Evolutionary conservation across 208 protist genomes (phyloP).

Genomic region (Herpetomonas tarakana): DNA sequence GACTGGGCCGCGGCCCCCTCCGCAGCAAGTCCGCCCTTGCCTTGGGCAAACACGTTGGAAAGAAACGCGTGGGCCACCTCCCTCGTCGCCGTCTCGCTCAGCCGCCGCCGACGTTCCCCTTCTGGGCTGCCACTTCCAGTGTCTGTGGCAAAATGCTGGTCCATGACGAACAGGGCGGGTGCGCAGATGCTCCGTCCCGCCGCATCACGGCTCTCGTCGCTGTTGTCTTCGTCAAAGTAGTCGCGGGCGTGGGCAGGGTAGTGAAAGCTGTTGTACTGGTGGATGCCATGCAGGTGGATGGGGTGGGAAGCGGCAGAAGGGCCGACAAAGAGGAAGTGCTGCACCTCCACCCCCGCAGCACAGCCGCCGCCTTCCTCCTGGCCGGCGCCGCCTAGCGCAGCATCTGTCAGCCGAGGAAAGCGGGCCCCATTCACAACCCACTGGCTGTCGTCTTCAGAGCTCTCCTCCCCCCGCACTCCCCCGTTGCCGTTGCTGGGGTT

Average conservation of each 20-base stretch:
- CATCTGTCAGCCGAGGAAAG: constrained; percentile 31
- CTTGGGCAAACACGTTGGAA: neutral
- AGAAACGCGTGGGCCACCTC: neutral
- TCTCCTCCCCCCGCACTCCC: no score
- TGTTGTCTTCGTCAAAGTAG: constrained; percentile 28
- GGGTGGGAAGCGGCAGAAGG: constrained; percentile 32
- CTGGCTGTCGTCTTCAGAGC: neutral
- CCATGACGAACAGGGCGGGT: constrained; percentile 35
- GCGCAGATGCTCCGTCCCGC: neutral
- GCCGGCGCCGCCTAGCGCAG: neutral
- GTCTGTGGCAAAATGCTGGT: constrained; percentile 37
- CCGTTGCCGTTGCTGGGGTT: neutral
- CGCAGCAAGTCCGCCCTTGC: neutral
- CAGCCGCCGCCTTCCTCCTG: neutral
- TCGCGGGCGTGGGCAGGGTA: constrained; percentile 37
- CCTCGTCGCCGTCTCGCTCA: neutral
- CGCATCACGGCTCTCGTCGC: constrained; percentile 10
- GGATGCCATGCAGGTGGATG: constrained; percentile 52
- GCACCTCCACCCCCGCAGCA: constrained; percentile 16
- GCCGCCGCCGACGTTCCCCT: no score
- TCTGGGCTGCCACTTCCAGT: no score
- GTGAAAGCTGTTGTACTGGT: constrained; percentile 77
- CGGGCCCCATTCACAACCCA: constrained; percentile 74
- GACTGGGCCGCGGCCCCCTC: constrained; percentile 7
- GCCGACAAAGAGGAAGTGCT: constrained; percentile 74